Conservation (phyloP, 73 alveolate species). For the Tetrahymena malaccensis region DNA sequence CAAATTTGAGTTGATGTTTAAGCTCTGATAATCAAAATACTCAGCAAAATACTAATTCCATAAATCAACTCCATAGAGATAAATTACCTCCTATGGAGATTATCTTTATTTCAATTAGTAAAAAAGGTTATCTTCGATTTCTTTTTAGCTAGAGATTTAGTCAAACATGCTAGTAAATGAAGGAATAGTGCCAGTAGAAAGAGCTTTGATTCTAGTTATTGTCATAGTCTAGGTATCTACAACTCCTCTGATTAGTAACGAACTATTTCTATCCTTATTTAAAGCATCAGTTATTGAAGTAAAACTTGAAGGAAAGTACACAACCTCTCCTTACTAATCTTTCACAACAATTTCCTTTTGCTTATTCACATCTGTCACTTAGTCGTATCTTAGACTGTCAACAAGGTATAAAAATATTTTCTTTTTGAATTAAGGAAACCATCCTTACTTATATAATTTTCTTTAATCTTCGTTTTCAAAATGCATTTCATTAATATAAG, state of each 20-base stretch:
- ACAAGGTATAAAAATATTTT: not conserved
- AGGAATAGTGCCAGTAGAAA: not conserved
- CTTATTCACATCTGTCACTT: not conserved
- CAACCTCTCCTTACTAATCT: not conserved
- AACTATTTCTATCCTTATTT: not conserved
- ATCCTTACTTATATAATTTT: not conserved
- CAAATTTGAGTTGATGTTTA: not conserved
- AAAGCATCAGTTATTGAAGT: not conserved
- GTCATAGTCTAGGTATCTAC: not conserved
- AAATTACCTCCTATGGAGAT: not conserved
- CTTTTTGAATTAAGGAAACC: not conserved
- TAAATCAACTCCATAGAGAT: not conserved
- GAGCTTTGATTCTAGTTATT: not conserved
- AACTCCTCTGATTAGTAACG: not conserved
- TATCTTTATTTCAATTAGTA: not conserved
- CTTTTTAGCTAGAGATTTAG: not conserved
- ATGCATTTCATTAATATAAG: not conserved
- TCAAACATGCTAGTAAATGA: not conserved
- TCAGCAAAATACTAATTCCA: not conserved
- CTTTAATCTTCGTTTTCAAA: not conserved
- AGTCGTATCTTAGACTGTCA: not conserved
- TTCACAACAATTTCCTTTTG: not conserved
- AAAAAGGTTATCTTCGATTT: not conserved
- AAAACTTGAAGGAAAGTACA: not conserved
- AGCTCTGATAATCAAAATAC: not conserved